Conservation (phyloP, 495 filamentous ascomycete species). For the Neurospora africana region DNA sequence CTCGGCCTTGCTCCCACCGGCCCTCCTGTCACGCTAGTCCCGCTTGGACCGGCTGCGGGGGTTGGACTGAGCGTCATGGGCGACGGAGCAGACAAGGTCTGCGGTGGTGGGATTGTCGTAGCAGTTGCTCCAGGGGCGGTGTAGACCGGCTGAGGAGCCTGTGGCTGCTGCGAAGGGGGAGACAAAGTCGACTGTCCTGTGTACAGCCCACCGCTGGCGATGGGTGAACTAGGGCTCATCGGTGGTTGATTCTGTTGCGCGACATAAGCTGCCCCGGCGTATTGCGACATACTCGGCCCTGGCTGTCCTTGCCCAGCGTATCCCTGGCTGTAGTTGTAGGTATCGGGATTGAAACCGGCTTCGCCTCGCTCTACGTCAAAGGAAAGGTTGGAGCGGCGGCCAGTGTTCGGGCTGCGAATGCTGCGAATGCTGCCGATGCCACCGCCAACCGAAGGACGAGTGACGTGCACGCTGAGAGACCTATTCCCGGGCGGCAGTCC, state of each 20-base stretch:
- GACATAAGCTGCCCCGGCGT: conserved; percentile 15
- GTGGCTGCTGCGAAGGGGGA: conserved; percentile 4
- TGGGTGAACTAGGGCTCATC: not conserved
- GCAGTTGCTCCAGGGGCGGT: not conserved
- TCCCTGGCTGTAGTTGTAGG: not conserved
- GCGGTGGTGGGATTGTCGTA: conserved; percentile 1
- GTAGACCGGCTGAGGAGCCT: not conserved
- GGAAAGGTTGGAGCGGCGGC: conserved; percentile 3
- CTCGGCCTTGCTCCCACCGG: conserved; percentile 12
- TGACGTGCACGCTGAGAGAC: conserved; percentile 25
- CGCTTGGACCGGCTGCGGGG: not conserved
- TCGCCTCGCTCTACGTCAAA: conserved; percentile 23
- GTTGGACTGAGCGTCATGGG: not conserved
- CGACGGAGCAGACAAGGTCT: not conserved
- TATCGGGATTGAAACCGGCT: conserved; percentile 4
- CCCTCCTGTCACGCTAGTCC: conserved; percentile 7
- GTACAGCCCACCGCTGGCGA: not conserved
- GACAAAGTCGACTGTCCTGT: not conserved
- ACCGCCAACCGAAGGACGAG: conserved; percentile 9
- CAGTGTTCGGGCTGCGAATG: not conserved
- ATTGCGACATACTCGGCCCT: conserved; percentile 10
- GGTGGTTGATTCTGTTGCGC: not conserved
- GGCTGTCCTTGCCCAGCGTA: not conserved
- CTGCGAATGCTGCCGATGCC: conserved; percentile 5
- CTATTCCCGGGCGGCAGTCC: conserved; percentile 19